Conservation (phyloP, 371 early-diverging fungal genomes). For the Funneliformis caledonium region DNA sequence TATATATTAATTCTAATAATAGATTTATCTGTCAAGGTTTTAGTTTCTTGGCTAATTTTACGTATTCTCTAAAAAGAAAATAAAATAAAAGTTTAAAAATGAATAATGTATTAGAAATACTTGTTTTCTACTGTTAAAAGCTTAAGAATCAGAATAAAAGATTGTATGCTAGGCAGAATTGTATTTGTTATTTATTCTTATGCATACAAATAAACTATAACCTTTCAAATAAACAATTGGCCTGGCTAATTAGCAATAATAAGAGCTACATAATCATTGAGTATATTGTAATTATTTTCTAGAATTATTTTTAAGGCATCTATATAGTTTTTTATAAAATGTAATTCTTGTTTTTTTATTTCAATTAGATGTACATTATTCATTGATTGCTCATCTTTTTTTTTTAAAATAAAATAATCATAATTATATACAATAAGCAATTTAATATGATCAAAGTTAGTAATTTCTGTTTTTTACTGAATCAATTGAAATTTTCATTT, state of each 20-base stretch:
- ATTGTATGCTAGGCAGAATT: not conserved
- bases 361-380: not conserved
- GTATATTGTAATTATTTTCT: not conserved
- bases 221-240: not conserved
- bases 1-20: not conserved
- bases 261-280: not conserved
- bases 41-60: slow-evolving; percentile 20
- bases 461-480: not conserved
- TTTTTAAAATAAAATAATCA: not conserved
- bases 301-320: not conserved
- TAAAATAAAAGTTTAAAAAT: slow-evolving; percentile 8
- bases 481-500: not conserved
- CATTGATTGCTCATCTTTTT: not conserved
- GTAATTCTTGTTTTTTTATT: slow-evolving; percentile 4
- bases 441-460: slow-evolving; percentile 2
- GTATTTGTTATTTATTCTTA: too few relatives aligned
- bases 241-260: slow-evolving; percentile 10
- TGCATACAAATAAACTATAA: not conserved
- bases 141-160: slow-evolving; percentile 6
- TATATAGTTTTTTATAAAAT: slow-evolving; percentile 15
- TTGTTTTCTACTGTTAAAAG: not conserved
- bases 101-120: not conserved
- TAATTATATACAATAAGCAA: slow-evolving; percentile 4
- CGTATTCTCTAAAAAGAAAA: not conserved
- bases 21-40: not conserved